Percentiles rank a stretch among this genome's conserved stretches.
phyloP scores from a whole-genome alignment of 768 basidiomycete genomes.

The Amanita rimosa region DNA sequence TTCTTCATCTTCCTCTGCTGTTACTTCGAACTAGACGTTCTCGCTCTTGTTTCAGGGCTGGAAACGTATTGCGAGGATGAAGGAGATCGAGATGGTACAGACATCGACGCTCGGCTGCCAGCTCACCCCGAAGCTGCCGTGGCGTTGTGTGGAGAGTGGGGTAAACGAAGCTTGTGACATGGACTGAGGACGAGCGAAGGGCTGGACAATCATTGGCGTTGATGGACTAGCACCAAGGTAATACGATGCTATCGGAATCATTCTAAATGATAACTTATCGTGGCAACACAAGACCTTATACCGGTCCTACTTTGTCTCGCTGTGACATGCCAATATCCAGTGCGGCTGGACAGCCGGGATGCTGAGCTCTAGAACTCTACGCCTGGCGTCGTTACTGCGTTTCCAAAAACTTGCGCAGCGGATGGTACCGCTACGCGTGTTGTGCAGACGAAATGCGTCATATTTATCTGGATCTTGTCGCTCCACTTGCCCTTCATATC shows the following conservation, averaged over 20 bases:
- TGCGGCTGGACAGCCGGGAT: slow-evolving; percentile 94
- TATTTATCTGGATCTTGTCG: slow-evolving; percentile 93
- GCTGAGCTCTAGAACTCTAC: slow-evolving; percentile 88
- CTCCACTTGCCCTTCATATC: slow-evolving; percentile 89
- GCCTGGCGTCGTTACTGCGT: slow-evolving; percentile 47
- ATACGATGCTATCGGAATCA: slow-evolving; percentile 80
- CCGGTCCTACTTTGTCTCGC: slow-evolving; percentile 65
- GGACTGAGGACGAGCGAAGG: slow-evolving; percentile 51
- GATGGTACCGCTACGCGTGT: slow-evolving; percentile 65
- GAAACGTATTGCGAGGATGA: slow-evolving; percentile 24
- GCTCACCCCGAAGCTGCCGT: slow-evolving; percentile 16
- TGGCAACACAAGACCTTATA: not conserved
- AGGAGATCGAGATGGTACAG: slow-evolving; percentile 36
- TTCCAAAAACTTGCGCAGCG: slow-evolving; percentile 46
- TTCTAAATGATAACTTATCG: slow-evolving; percentile 30
- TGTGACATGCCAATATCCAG: slow-evolving; percentile 86
- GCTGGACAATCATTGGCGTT: slow-evolving; percentile 27
- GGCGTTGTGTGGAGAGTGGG: slow-evolving; percentile 28
- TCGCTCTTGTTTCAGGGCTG: too few species aligned
- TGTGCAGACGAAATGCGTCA: slow-evolving; percentile 96
- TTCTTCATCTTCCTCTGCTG: slow-evolving; percentile 36
- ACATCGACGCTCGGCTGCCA: slow-evolving; percentile 58
- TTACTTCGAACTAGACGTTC: slow-evolving; percentile 34
- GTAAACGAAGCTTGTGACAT: slow-evolving; percentile 59
- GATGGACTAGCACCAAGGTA: slow-evolving; percentile 63